Evolutionary conservation across 1,284 basidiomycete genomes (phyloP), one percentile per base, ranked within the genome.

Genomic region (Austropuccinia psidii): DNA sequence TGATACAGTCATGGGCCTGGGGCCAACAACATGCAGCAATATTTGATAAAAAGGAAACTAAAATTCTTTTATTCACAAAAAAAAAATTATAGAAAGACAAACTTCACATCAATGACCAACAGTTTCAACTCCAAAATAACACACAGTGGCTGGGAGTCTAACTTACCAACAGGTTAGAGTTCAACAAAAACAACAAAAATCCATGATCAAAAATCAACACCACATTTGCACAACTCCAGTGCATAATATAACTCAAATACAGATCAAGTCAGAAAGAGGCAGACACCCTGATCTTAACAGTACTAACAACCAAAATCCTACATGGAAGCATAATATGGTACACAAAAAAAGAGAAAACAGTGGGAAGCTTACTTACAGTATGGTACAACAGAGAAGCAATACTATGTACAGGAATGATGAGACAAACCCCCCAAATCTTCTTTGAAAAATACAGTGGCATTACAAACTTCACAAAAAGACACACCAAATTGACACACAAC

Each of bases 311-410:
- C 0, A 24, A 35, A 37, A n/a, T 57, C 15, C 35, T 68, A 4
- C 55, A 39, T 57, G 66, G 66, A 1, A 68, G 66, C 27, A 17
- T 68, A 39, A 24, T 68, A 6, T 68, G 66, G 66, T 54, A 41
- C 33, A 68, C 50, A 1, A 7, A 33, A 43, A 41, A 52, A 17
- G n/a, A 19, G n/a, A 54, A 55, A 24, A 68, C 8, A 9, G 47
- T 57, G 1, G 17, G 33, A 13, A 33, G 43, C 11, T 19, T 68
- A 3, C n/a, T 68, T 21, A 27, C 35, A 27, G 24, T 24, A 3
- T 9, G 54, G 8, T 39, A 39, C 6, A 29, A 55, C 37, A 8
- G 55, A 45, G 49, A 49, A 4, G 43, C 27, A 19, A 41, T 33
- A 13, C 33, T 68, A 15, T 13, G 29, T 21, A 43, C 50, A 5